Evolutionary conservation across 768 basidiomycete species (phyloP).

Genomic region (Butyriboletus loyo): DNA sequence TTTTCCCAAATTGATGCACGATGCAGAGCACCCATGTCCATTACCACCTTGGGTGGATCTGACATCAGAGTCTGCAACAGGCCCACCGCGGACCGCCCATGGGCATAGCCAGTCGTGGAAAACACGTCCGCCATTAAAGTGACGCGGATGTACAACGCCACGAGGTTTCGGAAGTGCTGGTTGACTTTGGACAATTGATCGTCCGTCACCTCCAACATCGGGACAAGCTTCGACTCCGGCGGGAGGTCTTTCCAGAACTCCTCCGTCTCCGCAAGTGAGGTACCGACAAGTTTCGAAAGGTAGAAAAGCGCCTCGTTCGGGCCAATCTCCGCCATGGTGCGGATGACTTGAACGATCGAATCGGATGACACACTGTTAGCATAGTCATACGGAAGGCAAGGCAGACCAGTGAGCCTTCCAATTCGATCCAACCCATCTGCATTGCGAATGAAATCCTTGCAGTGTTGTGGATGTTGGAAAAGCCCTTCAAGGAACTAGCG

Average conservation of each 20-base stretch:
- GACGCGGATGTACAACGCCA: slow-evolving; percentile 74
- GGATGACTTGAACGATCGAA: slow-evolving; percentile 83
- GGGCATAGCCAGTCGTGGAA: slow-evolving; percentile 75
- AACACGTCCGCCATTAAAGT: slow-evolving; percentile 87
- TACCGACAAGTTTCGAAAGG: slow-evolving; percentile 65
- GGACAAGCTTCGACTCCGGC: slow-evolving; percentile 59
- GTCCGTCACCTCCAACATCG: slow-evolving; percentile 54
- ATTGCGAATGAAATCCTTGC: slow-evolving; percentile 80
- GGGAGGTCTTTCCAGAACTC: slow-evolving; percentile 62
- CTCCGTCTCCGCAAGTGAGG: slow-evolving; percentile 65
- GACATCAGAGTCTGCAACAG: slow-evolving; percentile 75
- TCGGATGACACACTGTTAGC: slow-evolving; percentile 82
- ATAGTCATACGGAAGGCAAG: slow-evolving; percentile 88
- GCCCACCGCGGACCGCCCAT: slow-evolving; percentile 71
- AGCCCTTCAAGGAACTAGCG: slow-evolving; percentile 87
- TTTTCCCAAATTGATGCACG: slow-evolving; percentile 86
- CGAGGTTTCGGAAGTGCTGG: slow-evolving; percentile 64
- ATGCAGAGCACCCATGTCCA: slow-evolving; percentile 75
- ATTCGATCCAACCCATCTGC: slow-evolving; percentile 72
- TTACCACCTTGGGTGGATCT: slow-evolving; percentile 59
- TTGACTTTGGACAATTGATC: slow-evolving; percentile 53
- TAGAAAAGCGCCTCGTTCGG: slow-evolving; percentile 71
- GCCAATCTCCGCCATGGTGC: slow-evolving; percentile 86
- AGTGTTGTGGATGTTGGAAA: slow-evolving; percentile 88
- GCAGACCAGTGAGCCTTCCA: slow-evolving; percentile 73